Evolutionary conservation across 2,329 filamentous ascomycete genomes (phyloP).

Genomic region (Colletotrichum sansevieriae): DNA sequence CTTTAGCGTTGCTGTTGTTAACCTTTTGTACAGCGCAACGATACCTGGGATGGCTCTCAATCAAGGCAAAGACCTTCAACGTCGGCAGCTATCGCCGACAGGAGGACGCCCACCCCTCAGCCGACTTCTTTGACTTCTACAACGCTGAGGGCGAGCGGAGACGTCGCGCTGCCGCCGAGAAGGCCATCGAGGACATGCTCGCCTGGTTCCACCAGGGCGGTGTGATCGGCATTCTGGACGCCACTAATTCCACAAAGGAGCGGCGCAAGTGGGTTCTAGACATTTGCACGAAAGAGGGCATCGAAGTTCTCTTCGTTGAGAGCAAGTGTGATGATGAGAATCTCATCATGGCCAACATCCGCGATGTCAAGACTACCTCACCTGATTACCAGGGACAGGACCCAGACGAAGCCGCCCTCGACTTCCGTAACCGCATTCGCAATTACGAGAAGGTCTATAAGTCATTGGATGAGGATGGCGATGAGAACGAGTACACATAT

Average conservation of each 20-base stretch:
- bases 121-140: constrained; percentile 93
- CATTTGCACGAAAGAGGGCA: constrained; percentile 77
- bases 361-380: constrained; percentile 96
- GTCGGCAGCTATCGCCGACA: constrained; percentile 95
- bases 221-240: constrained; percentile 93
- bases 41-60: constrained; percentile 96
- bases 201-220: constrained; percentile 87
- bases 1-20: not conserved
- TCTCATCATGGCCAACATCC: constrained; percentile 97
- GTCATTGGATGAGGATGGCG: constrained; percentile 83
- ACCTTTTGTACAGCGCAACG: constrained; percentile 75
- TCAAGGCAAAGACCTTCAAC: constrained; percentile 95
- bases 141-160: constrained; percentile 93
- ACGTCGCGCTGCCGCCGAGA: constrained; percentile 88
- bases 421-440: constrained; percentile 93
- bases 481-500: constrained; percentile 90
- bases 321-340: constrained; percentile 97
- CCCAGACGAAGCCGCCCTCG: constrained; percentile 88
- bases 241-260: constrained; percentile 94
- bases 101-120: constrained; percentile 88
- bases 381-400: constrained; percentile 96
- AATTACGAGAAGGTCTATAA: constrained; percentile 99
- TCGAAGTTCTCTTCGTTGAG: constrained; percentile 96
- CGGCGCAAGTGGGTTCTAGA: constrained; percentile 93
- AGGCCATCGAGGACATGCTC: constrained; percentile 93